A percentile compares a stretch with the other conserved stretches of the same genome.
Conservation (phyloP, 75 land plant species). For the Isoetes taiwanensis region DNA sequence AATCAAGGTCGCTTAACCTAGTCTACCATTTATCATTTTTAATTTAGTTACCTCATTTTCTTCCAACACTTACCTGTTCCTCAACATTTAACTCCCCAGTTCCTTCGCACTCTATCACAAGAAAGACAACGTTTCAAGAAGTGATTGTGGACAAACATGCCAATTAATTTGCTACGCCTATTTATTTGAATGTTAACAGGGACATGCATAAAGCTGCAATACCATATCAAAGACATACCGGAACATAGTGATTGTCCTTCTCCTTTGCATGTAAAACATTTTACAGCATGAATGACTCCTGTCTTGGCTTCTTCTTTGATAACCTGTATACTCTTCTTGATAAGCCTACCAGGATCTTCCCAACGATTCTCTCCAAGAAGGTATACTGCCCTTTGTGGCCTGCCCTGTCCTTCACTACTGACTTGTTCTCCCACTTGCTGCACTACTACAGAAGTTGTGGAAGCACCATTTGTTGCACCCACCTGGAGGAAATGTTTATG, state of each 20-base stretch:
- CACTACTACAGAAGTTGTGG: background rate
- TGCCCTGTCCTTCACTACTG: background rate
- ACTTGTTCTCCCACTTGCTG: background rate
- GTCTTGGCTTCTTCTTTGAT: background rate
- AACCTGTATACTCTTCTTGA: slow-evolving; percentile 8
- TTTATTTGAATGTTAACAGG: background rate
- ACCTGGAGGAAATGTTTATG: background rate
- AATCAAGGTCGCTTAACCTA: too few relatives aligned
- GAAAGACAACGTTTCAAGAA: background rate
- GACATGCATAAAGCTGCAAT: background rate
- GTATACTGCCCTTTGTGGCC: slow-evolving; percentile 54
- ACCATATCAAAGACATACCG: slow-evolving; percentile 31
- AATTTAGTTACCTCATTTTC: background rate
- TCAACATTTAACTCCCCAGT: slow-evolving; percentile 88
- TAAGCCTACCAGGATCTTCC: slow-evolving; percentile 82
- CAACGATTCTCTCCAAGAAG: slow-evolving; percentile 95
- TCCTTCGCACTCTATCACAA: slow-evolving; percentile 77
- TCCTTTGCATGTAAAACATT: slow-evolving; percentile 73
- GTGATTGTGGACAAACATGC: background rate
- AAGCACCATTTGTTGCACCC: background rate
- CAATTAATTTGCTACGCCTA: background rate
- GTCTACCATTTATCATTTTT: too few relatives aligned
- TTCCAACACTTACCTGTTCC: slow-evolving; percentile 38
- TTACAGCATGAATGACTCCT: slow-evolving; percentile 8
- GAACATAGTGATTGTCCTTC: slow-evolving; percentile 64